Evolutionary conservation across 176 grass and related monocot species (phyloP), one percentile per base, ranked within the genome.

Genomic region (Oryza brachyantha): DNA sequence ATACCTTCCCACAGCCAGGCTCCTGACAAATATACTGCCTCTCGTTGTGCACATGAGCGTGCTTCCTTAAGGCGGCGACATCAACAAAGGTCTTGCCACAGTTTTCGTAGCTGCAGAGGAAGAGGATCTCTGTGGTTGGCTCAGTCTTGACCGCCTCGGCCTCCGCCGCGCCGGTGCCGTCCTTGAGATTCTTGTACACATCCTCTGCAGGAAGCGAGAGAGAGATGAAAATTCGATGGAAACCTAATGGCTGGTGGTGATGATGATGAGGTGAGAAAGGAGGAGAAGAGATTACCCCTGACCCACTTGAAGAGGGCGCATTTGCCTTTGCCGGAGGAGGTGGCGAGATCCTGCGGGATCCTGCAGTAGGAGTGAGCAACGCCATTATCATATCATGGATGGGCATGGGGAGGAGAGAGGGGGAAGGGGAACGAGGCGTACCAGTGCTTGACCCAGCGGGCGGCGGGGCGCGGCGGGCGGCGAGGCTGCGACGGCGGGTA

Each of bases 391-490:
- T 21, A n/a, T n/a, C n/a, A n/a, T 32, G 31, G 31, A 4, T 2
- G 4, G 31, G 4, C 31, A n/a, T n/a, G n/a, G 14, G 2, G 2
- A 19, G 19, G 5, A 48, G 4, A 48, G 16, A 29, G 38, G 46
- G 17, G 62, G 42, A 66, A 17, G 19, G n/a, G 28, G 29, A 3
- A 22, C n/a, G 3, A 19, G 46, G 12, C 66, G 79, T 59, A 97
- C 93, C 93, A 97, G 54, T 93, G 80, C 81, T 93, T 97, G 74
- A 93, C 72, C 93, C 93, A 97, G 39, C 91, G 90, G 14, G 87
- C 73, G 73, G 90, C 76, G 38, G 88, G 80, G 58, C 83, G 82
- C 59, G 81, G 76, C 21, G 63, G 77, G 72, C 72, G 86, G 85
- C 81, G 85, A 63, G 54, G 73, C 5, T 70, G 64, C 54, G 29